A percentile compares a stretch with the other conserved stretches of the same genome.
Conservation (phyloP, 2,329 filamentous ascomycete genomes). For the Colletotrichum spinosum region DNA sequence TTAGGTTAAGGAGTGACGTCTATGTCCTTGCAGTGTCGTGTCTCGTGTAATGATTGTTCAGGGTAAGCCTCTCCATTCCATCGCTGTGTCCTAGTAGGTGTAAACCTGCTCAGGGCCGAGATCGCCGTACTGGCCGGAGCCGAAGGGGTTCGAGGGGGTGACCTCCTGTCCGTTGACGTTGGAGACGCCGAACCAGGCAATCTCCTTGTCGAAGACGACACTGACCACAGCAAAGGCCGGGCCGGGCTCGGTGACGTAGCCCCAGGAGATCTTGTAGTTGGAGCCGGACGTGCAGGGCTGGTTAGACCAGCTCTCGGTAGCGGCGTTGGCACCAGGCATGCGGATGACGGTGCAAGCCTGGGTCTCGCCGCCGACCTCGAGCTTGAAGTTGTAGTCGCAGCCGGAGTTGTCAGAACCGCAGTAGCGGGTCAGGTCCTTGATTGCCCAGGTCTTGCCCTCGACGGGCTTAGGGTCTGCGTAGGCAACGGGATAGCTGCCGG, state of each 20-base stretch:
- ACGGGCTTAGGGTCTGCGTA: conserved; percentile 19
- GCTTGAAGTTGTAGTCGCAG: conserved; percentile 34
- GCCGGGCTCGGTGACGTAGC: conserved; percentile 5
- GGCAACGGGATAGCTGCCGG: conserved; percentile 2
- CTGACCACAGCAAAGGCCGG: conserved; percentile 16
- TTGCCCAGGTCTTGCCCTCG: conserved; percentile 23
- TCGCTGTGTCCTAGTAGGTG: conserved; percentile 5
- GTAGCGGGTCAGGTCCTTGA: conserved; percentile 29
- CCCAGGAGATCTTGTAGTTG: conserved; percentile 26
- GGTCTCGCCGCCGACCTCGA: conserved; percentile 21
- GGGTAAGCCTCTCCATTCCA: not conserved
- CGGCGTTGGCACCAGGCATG: conserved; percentile 14
- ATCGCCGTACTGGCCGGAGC: conserved; percentile 29
- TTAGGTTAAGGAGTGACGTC: conserved; percentile 13
- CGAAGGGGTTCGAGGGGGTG: conserved; percentile 29
- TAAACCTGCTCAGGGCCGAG: conserved; percentile 32
- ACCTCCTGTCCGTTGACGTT: conserved; percentile 29
- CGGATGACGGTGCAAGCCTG: conserved; percentile 27
- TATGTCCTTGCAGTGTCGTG: not conserved
- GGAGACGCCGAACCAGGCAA: conserved; percentile 24
- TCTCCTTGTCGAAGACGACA: conserved; percentile 13
- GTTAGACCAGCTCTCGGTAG: conserved; percentile 27
- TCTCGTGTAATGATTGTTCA: not conserved
- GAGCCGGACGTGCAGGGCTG: conserved; percentile 30
- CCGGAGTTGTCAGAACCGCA: conserved; percentile 15